Evolutionary conservation across 352 stramenopile species (phyloP), one percentile per base, ranked within the genome.

Genomic region (Achlya hypogyna): DNA sequence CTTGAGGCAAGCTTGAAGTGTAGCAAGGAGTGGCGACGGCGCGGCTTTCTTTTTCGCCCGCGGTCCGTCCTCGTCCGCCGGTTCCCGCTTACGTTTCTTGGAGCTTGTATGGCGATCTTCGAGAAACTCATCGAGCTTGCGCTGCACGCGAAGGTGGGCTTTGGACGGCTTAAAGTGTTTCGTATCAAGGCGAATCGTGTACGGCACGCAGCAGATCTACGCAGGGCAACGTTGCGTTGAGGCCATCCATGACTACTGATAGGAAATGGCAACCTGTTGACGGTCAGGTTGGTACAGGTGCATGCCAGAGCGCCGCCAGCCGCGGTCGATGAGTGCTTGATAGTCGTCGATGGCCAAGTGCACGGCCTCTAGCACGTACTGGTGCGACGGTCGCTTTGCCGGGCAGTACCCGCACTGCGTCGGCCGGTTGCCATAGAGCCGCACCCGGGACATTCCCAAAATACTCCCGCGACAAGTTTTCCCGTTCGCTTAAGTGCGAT

Each of bases 221-320:
- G n/a, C n/a, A n/a, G n/a, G n/a, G n/a, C n/a, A n/a, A n/a, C n/a
- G 12, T 10, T 38, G 49, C 49, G 31, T 20, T 45, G 3, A 31
- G 10, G n/a, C 49, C 49, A 56, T 38, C 10, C 25, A 27, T 9
- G 31, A 20, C 49, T 16, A 56, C 12, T 56, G 25, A 38, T n/a
- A 45, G 38, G 12, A 45, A 16, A 42, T 45, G 2, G 12, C 12
- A 27, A 56, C 49, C 2, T 76, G 66, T 68, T 75, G 78, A 65
- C 81, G 84, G 56, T 76, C 51, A 52, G 82, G 82, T 53, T 73
- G 73, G 60, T 91, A 91, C 31, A 91, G 67, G 64, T 82, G 74
- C 40, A 75, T 74, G 45, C 82, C 82, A 20, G 73, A 84, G 62
- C 82, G 64, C 65, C 80, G 71, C 82, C 82, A 91, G 56, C 80